Evolutionary conservation across 495 filamentous ascomycete species (phyloP), one percentile per base, ranked within the genome.

Genomic region (Achaetomiella virescens): DNA sequence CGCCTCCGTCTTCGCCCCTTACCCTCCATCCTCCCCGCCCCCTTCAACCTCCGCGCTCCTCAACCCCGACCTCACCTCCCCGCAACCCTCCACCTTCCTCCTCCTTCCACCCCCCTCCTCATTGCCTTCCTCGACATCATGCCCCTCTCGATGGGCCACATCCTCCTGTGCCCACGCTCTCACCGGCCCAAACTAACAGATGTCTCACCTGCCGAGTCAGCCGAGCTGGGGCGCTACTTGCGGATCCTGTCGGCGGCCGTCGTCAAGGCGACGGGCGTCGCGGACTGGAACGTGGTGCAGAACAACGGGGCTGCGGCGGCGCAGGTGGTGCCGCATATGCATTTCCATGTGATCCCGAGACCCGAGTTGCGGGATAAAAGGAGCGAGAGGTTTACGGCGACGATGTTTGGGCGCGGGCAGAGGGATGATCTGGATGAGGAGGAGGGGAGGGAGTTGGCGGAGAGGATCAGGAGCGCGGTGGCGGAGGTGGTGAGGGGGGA

Each of bases 121-220:
- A 66, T 96, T 29, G 91, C 90, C 29, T 96, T 97, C 70, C 76
- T 96, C 40, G 92, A 96, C 72, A 92, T 93, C 59, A 82, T 92
- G 80, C 91, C 91, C 11, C 79, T 96, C 29, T 82, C 85, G 0
- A 71, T 66, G 0, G 91, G 90, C 0, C 91, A 97, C 73, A 66
- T 95, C 1, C 81, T 97, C 0, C 74, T 97, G 20, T 84, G 81
- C 25, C 84, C 88, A 31, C 78, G 91, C 52, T 38, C 64, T 6
- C 91, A 97, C 75, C 75, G 78, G 52, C 80, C 81, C 57, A 92
- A 86, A 61, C 66, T 95, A 4, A 78, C 79, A 0, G 89, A 93
- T 66, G 70, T 87, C 37, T 75, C 67, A 1, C 69, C 78, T 12
- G 60, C 57, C 25, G 80, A 82, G 57, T 77, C 79, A 24, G 75